Evolutionary conservation across 371 early-diverging fungal species (phyloP), one percentile per base, ranked within the genome.

Genomic region (Mucor lusitanicus): DNA sequence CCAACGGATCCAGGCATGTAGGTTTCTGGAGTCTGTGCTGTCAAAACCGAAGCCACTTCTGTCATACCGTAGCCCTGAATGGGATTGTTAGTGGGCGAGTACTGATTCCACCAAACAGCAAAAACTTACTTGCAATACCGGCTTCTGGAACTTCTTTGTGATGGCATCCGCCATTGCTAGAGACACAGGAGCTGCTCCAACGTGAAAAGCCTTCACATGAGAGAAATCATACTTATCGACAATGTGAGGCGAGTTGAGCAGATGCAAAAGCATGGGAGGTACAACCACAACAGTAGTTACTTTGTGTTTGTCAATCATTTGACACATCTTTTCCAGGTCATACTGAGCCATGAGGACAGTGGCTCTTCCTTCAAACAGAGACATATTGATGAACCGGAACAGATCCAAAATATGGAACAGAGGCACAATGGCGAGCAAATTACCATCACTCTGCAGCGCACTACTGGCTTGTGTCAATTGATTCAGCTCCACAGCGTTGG

Each of bases 361-460:
- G 0, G 64, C 55, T 15, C 63, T 39, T 3, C 68, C 68, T 57
- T 53, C 46, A 19, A 32, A 62, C 7, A 68, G 37, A 7, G 58
- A 19, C 32, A 65, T 19, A 7, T 65, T 58, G n/a, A 65, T 32
- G 19, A 65, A 65, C 2, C 65, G 44, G 28, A 65, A 65, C 23
- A 90, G 77, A 19, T 90, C 94, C 70, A 92, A 91, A 57, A 92
- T 89, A 67, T 95, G 95, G 71, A 86, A 95, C 58, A 92, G 88
- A 2, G 95, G 95, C 54, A 94, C 81, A 55, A 92, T 83, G 0
- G 88, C 93, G n/a, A 91, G 74, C 58, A 84, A 37, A 79, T 69
- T 6, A 77, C 77, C 37, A 74, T 72, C 21, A 21, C 33, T 46
- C 3, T 19, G 13, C 5, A 11, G n/a, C 2, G 17, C 3, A 15